Evolutionary conservation across 495 filamentous ascomycete genomes (phyloP), one percentile per base, ranked within the genome.

Genomic region (Astrothelium subdiscretum): DNA sequence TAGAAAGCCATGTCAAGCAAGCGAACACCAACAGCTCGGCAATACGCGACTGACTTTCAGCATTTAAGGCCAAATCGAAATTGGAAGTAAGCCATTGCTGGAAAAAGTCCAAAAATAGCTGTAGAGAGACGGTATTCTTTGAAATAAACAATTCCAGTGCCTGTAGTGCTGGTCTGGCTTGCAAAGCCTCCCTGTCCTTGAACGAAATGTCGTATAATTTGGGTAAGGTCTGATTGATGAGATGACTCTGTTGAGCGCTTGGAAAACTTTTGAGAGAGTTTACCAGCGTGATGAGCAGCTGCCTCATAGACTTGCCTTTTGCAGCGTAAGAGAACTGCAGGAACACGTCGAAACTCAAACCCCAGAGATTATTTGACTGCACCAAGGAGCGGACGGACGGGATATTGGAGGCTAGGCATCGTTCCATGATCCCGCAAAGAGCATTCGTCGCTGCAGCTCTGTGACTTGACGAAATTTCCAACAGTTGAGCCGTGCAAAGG

Each of bases 261-360:
- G 20, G 31, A 52, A 59, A 3, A 12, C 20, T 29, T 22, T 13
- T 54, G 18, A 57, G 29, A 22, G 44, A 44, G 11, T 31, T 38
- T 20, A 20, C 43, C 1, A 70, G 42, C n/a, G 63, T 62, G 31
- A 20, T 38, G 15, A 95, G 72, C 0, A 92, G 77, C 65, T 90
- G 86, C 69, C 85, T 85, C 80, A 91, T 80, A 31, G 88, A 85
- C 59, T 90, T 87, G 29, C 86, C 80, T 62, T 86, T 86, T 38
- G 87, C 81, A 65, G 84, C 82, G 65, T 92, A 87, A 64, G 83
- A 90, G 74, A 84, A 87, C 61, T 84, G 79, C 63, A 95, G 75
- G 66, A 85, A 92, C 58, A 88, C 83, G 15, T 84, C 74, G 68
- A 94, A 89, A 3, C 88, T 70, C 48, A 77, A 74, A 13, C 78